phyloP scores from a whole-genome alignment of 495 filamentous ascomycete species.

The Talaromyces thailandensis region DNA sequence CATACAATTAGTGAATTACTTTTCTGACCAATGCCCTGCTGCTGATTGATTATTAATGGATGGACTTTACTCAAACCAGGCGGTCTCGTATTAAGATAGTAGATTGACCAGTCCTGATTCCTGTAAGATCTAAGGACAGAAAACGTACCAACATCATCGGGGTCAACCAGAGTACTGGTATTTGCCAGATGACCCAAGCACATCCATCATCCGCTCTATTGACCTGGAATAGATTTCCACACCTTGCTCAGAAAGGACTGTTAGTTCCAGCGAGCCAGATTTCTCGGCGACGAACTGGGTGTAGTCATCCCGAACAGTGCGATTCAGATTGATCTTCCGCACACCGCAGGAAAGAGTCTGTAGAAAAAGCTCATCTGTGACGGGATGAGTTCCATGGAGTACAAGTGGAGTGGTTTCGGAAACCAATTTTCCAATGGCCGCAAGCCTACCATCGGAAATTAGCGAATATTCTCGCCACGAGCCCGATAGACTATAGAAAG shows the following conservation, averaged over 20 bases:
- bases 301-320: conserved; percentile 56
- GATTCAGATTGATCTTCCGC: conserved; percentile 63
- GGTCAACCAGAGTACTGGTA: too few species aligned
- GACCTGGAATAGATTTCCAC: conserved; percentile 54
- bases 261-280: conserved; percentile 48
- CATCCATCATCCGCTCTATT: conserved; percentile 57
- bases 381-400: conserved; percentile 64
- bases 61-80: too few species aligned
- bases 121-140: too few species aligned
- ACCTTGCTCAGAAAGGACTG: conserved; percentile 52
- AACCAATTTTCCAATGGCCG: conserved; percentile 6
- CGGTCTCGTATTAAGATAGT: too few species aligned
- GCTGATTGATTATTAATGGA: too few species aligned
- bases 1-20: too few species aligned
- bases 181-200: conserved; percentile 48
- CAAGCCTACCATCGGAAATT: conserved; percentile 5
- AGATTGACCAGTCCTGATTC: too few species aligned
- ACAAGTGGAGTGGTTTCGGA: conserved; percentile 49
- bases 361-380: conserved; percentile 47
- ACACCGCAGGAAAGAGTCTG: conserved; percentile 51
- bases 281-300: conserved; percentile 49
- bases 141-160: too few species aligned
- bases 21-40: too few species aligned
- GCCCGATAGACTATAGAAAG: not conserved
- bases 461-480: not conserved